Base-by-base conservation (phyloP, 805 yeast species). In the Ogataea kodamae region DNA sequence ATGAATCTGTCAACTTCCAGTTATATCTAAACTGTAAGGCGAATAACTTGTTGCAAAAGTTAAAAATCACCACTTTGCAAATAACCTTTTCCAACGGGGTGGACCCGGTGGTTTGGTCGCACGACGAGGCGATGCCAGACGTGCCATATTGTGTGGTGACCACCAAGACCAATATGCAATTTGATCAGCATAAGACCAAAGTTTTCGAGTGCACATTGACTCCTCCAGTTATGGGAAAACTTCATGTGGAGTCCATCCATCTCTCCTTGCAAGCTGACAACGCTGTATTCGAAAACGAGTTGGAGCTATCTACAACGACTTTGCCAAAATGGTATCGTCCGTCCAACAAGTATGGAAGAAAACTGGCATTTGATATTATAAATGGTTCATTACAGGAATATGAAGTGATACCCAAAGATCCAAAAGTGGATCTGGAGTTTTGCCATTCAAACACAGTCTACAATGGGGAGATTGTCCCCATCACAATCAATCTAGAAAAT, bases 361-460 rank as follows among this genome's bases (percentile, higher is more conserved):
- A 10, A n/a, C 40, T 37, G 19, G 46, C 42, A 4, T 39, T 28
- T 26, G 46, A 46, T 5, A 39, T 45, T 4, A 39, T 51, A 12
- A 18, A 23, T 2, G 45, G 49, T 2, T 17, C 28, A 4, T 40
- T 39, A 25, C 27, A 28, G 14, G 43, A 33, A 14, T 52, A 55
- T 37, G 59, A 59, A 22, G 53, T 65, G 3, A 45, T 64, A 6
- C 72, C 74, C 10, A 58, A 65, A 30, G 46, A 58, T 3, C 74
- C 74, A 5, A 47, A 57, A 3, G 51, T 62, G 0, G 50, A 44
- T 12, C 47, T 62, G 4, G 27, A 28, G 0, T 33, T 64, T 5
- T 44, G 42, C 1, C 42, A 52, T 13, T 31, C 52, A 0, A 54
- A 58, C 5, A 36, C 39, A 25, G 62, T 57, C 1, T 52, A 54